These are phyloP conservation scores for Acanthamoeba rhysodes DNA, from an alignment of 208 protist genomes.

Conservation along the genomic window DNA sequence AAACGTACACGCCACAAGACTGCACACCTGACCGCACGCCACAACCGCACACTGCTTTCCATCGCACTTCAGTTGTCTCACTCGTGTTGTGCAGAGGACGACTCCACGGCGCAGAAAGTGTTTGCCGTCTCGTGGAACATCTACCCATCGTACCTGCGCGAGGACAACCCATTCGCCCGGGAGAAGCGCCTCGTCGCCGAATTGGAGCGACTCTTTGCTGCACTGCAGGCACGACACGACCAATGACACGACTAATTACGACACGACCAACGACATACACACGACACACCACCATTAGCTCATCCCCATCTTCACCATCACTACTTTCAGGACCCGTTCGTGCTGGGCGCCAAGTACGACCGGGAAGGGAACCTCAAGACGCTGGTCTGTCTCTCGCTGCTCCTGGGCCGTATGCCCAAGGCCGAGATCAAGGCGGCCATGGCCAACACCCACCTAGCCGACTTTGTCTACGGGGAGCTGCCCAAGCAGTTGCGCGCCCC, in stretches of 20 bases:
- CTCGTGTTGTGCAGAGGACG: slow-evolving; percentile 10
- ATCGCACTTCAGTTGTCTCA: background rate
- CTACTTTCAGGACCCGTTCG: slow-evolving; percentile 5
- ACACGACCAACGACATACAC: background rate
- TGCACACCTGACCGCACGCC: background rate
- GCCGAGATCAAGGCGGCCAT: background rate
- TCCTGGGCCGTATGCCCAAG: background rate
- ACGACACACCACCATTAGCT: background rate
- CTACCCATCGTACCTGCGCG: slow-evolving; percentile 13
- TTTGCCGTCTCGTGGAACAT: slow-evolving; percentile 36
- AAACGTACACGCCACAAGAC: background rate
- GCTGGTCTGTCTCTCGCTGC: slow-evolving; percentile 15
- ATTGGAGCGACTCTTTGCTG: background rate
- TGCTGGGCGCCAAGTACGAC: slow-evolving; percentile 56
- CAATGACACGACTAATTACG: background rate
- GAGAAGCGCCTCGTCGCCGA: background rate
- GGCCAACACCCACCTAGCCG: background rate
- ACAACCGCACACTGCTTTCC: no score
- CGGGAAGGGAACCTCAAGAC: slow-evolving; percentile 45
- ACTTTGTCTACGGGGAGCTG: background rate
- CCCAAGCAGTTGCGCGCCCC: slow-evolving; percentile 43
- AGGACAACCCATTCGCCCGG: background rate
- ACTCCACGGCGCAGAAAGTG: background rate
- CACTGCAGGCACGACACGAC: background rate
- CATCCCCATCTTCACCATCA: background rate